Conservation (phyloP, 352 stramenopile genomes). For the Poterioochromonas sp. region DNA sequence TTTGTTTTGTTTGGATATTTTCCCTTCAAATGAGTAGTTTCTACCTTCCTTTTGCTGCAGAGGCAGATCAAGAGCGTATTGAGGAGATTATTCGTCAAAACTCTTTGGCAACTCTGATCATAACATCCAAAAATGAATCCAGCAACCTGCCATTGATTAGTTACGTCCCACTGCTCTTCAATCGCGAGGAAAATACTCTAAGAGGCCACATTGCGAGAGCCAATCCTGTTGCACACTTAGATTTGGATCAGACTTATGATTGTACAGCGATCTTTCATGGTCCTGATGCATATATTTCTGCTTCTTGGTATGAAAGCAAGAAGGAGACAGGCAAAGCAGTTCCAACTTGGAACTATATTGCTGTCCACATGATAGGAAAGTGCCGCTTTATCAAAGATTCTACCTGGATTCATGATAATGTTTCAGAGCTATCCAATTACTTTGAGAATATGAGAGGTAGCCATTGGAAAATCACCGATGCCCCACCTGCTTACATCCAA, state of each 20-base stretch:
- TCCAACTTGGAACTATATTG: background rate
- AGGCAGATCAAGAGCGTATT: too few species aligned
- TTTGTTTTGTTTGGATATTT: background rate
- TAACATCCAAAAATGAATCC: background rate
- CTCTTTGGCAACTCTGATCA: background rate
- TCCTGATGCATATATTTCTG: background rate
- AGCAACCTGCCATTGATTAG: background rate
- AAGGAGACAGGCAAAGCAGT: background rate
- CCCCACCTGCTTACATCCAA: background rate
- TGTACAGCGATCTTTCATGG: background rate
- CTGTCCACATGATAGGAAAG: background rate
- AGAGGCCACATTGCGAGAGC: background rate
- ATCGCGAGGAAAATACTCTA: background rate
- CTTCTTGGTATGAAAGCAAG: background rate
- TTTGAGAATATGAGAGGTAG: background rate
- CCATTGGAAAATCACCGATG: background rate
- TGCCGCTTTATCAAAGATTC: background rate
- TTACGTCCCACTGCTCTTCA: background rate
- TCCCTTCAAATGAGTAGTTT: background rate
- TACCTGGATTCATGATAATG: background rate
- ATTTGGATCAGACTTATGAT: background rate
- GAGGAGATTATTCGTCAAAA: background rate
- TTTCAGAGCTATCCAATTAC: background rate
- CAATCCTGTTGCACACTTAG: background rate
- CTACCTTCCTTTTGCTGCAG: background rate